Conservation (phyloP, 176 grass and related monocot genomes). For the Musa beccarii region DNA sequence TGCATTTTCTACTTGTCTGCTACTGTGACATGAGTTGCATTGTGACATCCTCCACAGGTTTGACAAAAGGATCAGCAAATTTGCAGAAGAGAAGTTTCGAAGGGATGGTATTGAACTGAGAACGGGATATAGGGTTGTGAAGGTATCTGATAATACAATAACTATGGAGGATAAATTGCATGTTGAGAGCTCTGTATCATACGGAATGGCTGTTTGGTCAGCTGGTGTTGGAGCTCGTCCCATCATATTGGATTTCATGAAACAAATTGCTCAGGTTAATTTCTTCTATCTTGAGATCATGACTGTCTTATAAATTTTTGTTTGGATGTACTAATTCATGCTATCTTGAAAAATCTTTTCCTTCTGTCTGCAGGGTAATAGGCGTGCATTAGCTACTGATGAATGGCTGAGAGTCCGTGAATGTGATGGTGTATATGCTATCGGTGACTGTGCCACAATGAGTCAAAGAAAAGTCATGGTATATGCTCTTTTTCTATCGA, state of each 20-base stretch:
- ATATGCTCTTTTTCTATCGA: background rate
- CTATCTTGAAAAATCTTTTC: background rate
- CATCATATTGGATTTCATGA: slow-evolving; percentile 85
- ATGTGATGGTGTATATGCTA: slow-evolving; percentile 70
- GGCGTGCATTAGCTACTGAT: slow-evolving; percentile 71
- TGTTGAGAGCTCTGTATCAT: slow-evolving; percentile 63
- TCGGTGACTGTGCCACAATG: slow-evolving; percentile 90
- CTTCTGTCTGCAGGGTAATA: slow-evolving; percentile 33
- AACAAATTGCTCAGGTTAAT: slow-evolving; percentile 91
- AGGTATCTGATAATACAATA: slow-evolving; percentile 66
- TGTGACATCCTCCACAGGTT: slow-evolving; percentile 38
- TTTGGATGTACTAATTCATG: too few relatives aligned
- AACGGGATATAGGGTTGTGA: slow-evolving; percentile 87
- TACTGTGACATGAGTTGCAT: background rate
- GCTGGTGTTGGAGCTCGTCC: slow-evolving; percentile 88
- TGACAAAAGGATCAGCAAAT: slow-evolving; percentile 88
- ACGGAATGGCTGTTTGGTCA: slow-evolving; percentile 97
- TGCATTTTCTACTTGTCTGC: too few relatives aligned
- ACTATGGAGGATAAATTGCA: slow-evolving; percentile 56
- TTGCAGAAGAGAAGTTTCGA: slow-evolving; percentile 83
- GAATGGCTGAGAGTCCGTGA: slow-evolving; percentile 88
- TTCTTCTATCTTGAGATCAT: background rate
- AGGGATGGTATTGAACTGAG: slow-evolving; percentile 94
- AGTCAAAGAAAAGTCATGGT: slow-evolving; percentile 98
- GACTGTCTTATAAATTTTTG: background rate